A percentile compares a stretch with the other conserved stretches of the same genome.
Evolutionary conservation across 805 yeast genomes (phyloP).

Genomic region (Candida awuae): DNA sequence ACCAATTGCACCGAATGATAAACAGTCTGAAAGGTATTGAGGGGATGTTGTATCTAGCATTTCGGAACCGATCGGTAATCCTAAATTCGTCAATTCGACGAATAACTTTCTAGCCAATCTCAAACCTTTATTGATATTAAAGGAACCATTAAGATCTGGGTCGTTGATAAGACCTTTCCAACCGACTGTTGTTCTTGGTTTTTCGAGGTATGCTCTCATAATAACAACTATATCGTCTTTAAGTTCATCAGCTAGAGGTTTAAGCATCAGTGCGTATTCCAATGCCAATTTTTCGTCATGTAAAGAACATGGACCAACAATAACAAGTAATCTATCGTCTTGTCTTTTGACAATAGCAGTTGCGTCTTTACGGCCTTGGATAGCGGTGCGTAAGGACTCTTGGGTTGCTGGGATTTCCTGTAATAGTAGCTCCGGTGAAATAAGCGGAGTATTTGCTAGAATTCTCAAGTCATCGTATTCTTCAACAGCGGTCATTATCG

Average conservation of each 20-base stretch:
- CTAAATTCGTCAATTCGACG: slow-evolving; percentile 67
- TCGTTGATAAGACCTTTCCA: slow-evolving; percentile 98
- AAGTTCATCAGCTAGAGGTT: slow-evolving; percentile 60
- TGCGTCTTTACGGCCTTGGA: slow-evolving; percentile 72
- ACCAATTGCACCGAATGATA: slow-evolving; percentile 96
- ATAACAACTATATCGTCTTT: slow-evolving; percentile 70
- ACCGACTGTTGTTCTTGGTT: slow-evolving; percentile 98
- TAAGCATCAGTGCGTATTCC: slow-evolving; percentile 72
- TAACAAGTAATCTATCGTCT: slow-evolving; percentile 78
- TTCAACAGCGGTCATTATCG: slow-evolving; percentile 31
- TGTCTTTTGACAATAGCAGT: slow-evolving; percentile 62
- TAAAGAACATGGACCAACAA: slow-evolving; percentile 96
- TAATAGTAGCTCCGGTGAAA: slow-evolving; percentile 86
- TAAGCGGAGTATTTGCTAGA: slow-evolving; percentile 87
- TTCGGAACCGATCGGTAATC: slow-evolving; percentile 91
- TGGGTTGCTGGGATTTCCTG: slow-evolving; percentile 67
- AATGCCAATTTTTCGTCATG: slow-evolving; percentile 87
- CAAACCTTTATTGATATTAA: slow-evolving; percentile 91
- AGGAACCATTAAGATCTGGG: slow-evolving; percentile 88
- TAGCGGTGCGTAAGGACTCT: slow-evolving; percentile 52
- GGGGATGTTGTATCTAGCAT: slow-evolving; percentile 98
- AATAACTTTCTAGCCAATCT: slow-evolving; percentile 80
- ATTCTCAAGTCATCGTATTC: slow-evolving; percentile 71
- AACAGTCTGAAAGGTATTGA: slow-evolving; percentile 83
- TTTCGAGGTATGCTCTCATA: slow-evolving; percentile 97